Percentiles rank a stretch among this genome's conserved stretches.
phyloP scores from a whole-genome alignment of 2,329 filamentous ascomycete genomes.

The Pseudogymnoascus sp. region DNA sequence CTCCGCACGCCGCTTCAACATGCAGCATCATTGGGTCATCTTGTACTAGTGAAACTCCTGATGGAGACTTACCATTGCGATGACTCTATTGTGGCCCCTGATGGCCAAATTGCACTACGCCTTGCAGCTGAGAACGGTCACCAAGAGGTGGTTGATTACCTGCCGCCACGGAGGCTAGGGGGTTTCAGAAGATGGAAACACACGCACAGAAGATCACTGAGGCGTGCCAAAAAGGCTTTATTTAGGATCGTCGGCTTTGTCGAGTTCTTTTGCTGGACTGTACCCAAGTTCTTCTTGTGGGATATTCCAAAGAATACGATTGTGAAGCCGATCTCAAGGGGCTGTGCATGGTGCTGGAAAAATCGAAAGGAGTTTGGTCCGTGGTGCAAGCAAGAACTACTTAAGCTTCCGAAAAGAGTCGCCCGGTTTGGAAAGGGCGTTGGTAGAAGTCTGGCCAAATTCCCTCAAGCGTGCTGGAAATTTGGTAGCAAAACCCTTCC shows the following conservation, averaged over 20 bases:
- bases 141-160: conserved; percentile 37
- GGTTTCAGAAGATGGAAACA: conserved; percentile 33
- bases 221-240: conserved; percentile 21
- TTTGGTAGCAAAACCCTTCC: conserved; percentile 18
- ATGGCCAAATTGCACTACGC: conserved; percentile 39
- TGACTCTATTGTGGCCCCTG: conserved; percentile 38
- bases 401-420: conserved; percentile 24
- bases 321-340: conserved; percentile 25
- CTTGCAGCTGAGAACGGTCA: conserved; percentile 37
- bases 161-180: conserved; percentile 35
- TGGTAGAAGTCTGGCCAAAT: conserved; percentile 19
- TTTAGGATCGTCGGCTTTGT: conserved; percentile 23
- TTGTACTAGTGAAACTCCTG: conserved; percentile 37
- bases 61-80: conserved; percentile 36
- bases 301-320: conserved; percentile 27
- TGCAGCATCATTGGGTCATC: conserved; percentile 35
- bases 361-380: conserved; percentile 24
- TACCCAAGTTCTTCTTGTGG: conserved; percentile 25
- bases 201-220: conserved; percentile 28
- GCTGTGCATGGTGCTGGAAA: conserved; percentile 21
- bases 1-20: conserved; percentile 39
- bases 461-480: background rate
- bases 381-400: conserved; percentile 28
- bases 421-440: conserved; percentile 19
- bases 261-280: background rate